These are phyloP conservation scores for Clarireedia monteithiana DNA, from an alignment of 2,329 filamentous ascomycete species.

Conservation along the genomic window DNA sequence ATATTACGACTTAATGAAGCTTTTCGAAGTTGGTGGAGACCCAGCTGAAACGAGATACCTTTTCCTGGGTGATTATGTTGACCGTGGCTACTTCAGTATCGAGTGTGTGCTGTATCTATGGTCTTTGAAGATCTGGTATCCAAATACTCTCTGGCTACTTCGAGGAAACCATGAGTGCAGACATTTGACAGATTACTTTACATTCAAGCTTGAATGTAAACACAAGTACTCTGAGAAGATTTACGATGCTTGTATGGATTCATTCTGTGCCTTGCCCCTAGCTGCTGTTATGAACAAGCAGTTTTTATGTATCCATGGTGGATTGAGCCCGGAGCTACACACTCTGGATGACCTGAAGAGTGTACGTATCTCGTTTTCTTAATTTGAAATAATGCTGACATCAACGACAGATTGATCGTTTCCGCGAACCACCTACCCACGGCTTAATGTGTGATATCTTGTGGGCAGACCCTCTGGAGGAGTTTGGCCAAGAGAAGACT, in stretches of 20 bases:
- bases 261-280: conserved; percentile 87
- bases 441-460: conserved; percentile 99
- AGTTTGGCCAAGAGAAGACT: conserved; percentile 98
- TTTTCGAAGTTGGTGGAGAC: conserved; percentile 97
- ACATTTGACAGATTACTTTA: conserved; percentile 99
- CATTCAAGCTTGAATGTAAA: conserved; percentile 99
- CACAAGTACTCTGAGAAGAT: conserved; percentile 97
- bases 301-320: conserved; percentile 96
- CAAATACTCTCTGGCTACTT: conserved; percentile 92
- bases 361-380: conserved; percentile 41
- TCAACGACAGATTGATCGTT: conserved; percentile 73
- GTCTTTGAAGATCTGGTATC: conserved; percentile 98
- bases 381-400: neutral
- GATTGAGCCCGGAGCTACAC: conserved; percentile 90
- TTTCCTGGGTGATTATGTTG: conserved; percentile 96
- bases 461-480: conserved; percentile 95
- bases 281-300: conserved; percentile 99
- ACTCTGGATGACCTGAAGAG: conserved; percentile 89
- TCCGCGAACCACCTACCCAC: conserved; percentile 93
- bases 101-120: conserved; percentile 98
- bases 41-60: conserved; percentile 94
- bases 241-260: conserved; percentile 97
- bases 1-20: conserved; percentile 99
- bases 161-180: conserved; percentile 98
- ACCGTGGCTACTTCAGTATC: conserved; percentile 97